phyloP scores from a whole-genome alignment of 2,329 filamentous ascomycete species.

The Atkinsonella texensis region DNA sequence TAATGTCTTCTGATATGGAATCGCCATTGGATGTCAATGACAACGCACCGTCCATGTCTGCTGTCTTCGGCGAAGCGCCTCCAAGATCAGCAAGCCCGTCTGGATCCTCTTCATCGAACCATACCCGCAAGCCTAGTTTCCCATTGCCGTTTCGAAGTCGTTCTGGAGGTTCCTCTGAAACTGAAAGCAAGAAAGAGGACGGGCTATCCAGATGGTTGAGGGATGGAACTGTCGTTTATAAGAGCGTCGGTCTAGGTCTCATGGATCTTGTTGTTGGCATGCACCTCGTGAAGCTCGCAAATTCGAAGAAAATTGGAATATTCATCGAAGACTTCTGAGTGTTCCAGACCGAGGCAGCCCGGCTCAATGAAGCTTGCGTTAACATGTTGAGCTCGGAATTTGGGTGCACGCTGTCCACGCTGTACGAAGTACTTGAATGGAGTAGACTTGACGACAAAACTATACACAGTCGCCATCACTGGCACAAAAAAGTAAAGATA shows the following conservation, averaged over 20 bases:
- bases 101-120: slow-evolving; percentile 17
- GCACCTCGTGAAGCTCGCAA: slow-evolving; percentile 44
- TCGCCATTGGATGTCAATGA: slow-evolving; percentile 20
- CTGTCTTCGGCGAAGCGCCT: slow-evolving; percentile 21
- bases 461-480: neutral
- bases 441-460: neutral
- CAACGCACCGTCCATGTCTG: slow-evolving; percentile 27
- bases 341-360: neutral
- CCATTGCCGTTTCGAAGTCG: slow-evolving; percentile 19
- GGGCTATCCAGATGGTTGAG: slow-evolving; percentile 43
- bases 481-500: neutral
- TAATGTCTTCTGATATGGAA: slow-evolving; percentile 8
- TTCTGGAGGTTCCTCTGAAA: slow-evolving; percentile 17
- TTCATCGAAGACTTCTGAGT: slow-evolving; percentile 25
- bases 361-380: too few species aligned
- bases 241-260: slow-evolving; percentile 53
- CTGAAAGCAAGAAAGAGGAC: slow-evolving; percentile 35
- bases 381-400: neutral
- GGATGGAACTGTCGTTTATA: slow-evolving; percentile 55
- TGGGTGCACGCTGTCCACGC: neutral
- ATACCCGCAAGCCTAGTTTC: slow-evolving; percentile 21
- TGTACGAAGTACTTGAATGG: neutral
- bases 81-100: slow-evolving; percentile 19
- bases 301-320: slow-evolving; percentile 41
- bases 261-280: slow-evolving; percentile 55